Base-by-base conservation (phyloP, 2,329 filamentous ascomycete genomes). In the Diaporthe sp. region DNA sequence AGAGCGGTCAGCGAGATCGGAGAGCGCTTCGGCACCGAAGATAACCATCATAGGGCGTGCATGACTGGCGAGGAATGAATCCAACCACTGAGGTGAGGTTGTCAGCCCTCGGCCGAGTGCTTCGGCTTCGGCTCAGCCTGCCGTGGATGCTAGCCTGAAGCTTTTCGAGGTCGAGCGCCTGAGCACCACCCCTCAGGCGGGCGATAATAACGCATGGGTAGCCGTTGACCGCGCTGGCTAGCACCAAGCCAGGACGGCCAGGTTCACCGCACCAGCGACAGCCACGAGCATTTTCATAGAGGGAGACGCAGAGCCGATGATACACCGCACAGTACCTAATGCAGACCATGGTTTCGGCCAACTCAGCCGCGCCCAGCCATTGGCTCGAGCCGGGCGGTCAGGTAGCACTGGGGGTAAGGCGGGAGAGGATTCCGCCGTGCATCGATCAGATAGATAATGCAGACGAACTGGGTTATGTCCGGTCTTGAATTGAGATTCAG, bases 341-440 rank as follows among this genome's bases (percentile, higher is more conserved):
- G 61, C 42, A 66, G 8, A 66, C 60, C 60, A 47, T 9, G 28
- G 60, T 66, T 66, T 47, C 60, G 60, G 42, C 40, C 40, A 66
- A 47, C 17, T n/a, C 25, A 6, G 19, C 13, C 8, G 6, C 45
- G 42, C 6, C n/a, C 64, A 28, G 45, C 30, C 45, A 67, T 67
- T 67, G 64, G 64, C 64, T 52, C 13, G 2, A 4, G 45, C 5
- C 13, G 61, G 4, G 5, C 64, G 38, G 30, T 52, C 45, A 67
- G 64, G 64, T 52, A 52, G 45, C 64, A 67, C n/a, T 28, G 30
- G 64, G 42, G 42, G 42, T 38, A 67, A 25, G 42, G 61, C 61
- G 61, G 61, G 64, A 52, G 45, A 25, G 64, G 30, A 52, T 52
- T 67, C 64, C 64, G 64, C 64, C 64, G 42, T 67, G 33, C 64